Evolutionary conservation across 176 grass and related monocot species (phyloP).

Genomic region (Oryza coarctata): DNA sequence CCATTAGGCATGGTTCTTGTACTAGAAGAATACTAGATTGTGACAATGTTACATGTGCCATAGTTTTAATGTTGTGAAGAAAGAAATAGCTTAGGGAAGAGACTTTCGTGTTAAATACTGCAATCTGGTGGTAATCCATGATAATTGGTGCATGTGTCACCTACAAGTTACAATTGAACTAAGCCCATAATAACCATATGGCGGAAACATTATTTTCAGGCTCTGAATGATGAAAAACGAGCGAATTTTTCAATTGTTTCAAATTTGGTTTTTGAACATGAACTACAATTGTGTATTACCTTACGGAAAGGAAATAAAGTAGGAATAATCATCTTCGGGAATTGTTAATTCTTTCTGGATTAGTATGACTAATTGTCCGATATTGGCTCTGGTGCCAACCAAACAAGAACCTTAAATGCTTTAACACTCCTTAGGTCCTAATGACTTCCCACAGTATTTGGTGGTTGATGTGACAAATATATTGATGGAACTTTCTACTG

Average conservation of each 20-base stretch:
- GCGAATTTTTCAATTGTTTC: not conserved
- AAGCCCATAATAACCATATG: not conserved
- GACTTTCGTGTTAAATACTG: not conserved
- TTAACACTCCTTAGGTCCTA: no score
- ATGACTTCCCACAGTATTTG: no score
- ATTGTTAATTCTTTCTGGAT: not conserved
- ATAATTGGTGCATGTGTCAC: not conserved
- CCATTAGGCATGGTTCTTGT: not conserved
- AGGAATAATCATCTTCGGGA: not conserved
- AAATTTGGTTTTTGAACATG: not conserved
- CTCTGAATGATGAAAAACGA: not conserved
- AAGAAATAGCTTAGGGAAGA: not conserved
- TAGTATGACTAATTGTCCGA: not conserved
- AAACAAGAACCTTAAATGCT: constrained; percentile 7
- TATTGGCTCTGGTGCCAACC: not conserved
- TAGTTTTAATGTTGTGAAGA: not conserved
- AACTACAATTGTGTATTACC: no score
- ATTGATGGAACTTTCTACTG: not conserved
- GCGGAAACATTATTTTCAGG: not conserved
- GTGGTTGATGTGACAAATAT: not conserved
- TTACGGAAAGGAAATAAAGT: no score
- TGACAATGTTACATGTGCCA: not conserved
- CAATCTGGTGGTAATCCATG: not conserved
- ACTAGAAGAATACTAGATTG: not conserved
- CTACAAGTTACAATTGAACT: constrained; percentile 3